Evolutionary conservation across 805 yeast species (phyloP).

Genomic region (Ogataea philodendri): DNA sequence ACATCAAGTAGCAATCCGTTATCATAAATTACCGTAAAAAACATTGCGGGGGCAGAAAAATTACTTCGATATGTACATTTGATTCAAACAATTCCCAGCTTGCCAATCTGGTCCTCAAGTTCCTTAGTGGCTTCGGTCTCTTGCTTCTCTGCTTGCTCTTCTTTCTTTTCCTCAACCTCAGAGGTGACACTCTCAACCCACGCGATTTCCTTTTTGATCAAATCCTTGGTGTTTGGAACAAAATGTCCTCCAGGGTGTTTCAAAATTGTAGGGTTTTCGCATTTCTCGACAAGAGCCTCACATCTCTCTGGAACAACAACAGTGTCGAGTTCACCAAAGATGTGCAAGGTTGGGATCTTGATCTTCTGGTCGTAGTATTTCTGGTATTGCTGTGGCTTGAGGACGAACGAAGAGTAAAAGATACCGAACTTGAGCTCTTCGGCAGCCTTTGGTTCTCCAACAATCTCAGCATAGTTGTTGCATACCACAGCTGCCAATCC

Average conservation of each 20-base stretch:
- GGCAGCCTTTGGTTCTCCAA: conserved; percentile 43
- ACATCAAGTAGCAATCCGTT: conserved; percentile 5
- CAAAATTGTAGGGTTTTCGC: conserved; percentile 44
- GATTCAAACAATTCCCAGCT: conserved; percentile 29
- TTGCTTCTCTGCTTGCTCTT: conserved; percentile 14
- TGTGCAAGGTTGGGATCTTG: conserved; percentile 55
- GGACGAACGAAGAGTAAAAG: conserved; percentile 62
- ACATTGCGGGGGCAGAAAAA: background rate
- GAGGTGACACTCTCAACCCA: conserved; percentile 34
- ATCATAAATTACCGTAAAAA: background rate
- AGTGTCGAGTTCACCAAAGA: conserved; percentile 84
- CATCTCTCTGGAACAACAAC: conserved; percentile 77
- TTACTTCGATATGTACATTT: background rate
- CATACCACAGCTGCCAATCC: conserved; percentile 74
- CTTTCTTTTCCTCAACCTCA: too few relatives aligned
- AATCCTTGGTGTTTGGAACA: conserved; percentile 79
- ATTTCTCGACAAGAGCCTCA: conserved; percentile 55
- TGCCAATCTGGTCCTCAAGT: conserved; percentile 26
- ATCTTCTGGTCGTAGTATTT: conserved; percentile 31
- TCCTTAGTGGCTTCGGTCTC: conserved; percentile 7
- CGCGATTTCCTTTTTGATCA: conserved; percentile 33
- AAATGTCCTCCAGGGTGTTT: conserved; percentile 97
- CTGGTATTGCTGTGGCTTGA: conserved; percentile 30
- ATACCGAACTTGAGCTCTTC: conserved; percentile 65
- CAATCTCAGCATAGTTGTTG: conserved; percentile 53